These are phyloP conservation scores for Mycena metata DNA, from an alignment of 768 basidiomycete genomes.

Conservation along the genomic window DNA sequence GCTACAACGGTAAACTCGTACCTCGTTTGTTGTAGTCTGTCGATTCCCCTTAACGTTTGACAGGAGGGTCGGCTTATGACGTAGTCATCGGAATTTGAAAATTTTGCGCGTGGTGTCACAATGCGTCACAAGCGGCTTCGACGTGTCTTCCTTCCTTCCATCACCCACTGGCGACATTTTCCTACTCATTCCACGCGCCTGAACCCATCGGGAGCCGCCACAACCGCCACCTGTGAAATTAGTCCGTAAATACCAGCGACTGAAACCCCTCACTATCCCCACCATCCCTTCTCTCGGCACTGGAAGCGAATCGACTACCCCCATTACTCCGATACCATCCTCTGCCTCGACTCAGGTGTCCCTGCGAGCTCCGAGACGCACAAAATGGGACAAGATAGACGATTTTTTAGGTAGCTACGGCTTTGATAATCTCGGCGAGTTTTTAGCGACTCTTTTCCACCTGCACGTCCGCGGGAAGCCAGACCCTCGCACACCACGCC, in stretches of 20 bases:
- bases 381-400: neutral
- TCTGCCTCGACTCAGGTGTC: neutral
- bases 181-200: neutral
- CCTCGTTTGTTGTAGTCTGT: no score
- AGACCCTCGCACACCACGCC: neutral
- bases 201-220: no score
- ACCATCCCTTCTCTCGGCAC: neutral
- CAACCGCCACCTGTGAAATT: no score
- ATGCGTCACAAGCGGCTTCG: neutral
- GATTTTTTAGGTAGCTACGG: neutral
- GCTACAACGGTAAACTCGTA: no score
- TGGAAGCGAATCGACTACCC: neutral
- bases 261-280: neutral
- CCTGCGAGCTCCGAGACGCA: neutral
- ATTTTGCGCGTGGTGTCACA: conserved; percentile 6
- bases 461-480: neutral
- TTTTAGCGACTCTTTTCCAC: conserved; percentile 6
- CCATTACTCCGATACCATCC: neutral
- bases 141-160: neutral
- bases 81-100: no score
- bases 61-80: no score
- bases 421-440: conserved; percentile 1
- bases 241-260: neutral
- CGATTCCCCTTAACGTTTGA: no score
- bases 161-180: neutral